phyloP scores from a whole-genome alignment of 139 green algal species.

The Chlorella sp. region DNA sequence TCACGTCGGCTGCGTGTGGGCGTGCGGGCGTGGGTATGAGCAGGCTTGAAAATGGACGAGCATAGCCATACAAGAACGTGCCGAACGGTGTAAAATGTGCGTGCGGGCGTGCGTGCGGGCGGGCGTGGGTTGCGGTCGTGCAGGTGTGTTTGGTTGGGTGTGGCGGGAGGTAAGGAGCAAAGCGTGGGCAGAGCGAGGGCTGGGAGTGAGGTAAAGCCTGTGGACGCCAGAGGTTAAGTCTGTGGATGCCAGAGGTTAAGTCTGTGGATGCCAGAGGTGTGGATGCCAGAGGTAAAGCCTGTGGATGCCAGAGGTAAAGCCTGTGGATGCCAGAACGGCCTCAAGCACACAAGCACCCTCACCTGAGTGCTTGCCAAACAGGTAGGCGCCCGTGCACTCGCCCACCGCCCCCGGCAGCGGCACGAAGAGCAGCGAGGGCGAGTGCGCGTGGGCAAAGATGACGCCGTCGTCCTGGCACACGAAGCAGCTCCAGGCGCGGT shows the following conservation, averaged over 20 bases:
- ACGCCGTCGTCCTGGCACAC: conserved; percentile 15
- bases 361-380: conserved; percentile 22
- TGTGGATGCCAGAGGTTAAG: no score
- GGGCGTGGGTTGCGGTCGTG: background rate
- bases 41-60: background rate
- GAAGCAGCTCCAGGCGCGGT: conserved; percentile 11
- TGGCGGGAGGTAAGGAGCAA: no score
- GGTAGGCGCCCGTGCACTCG: conserved; percentile 12
- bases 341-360: no score
- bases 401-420: conserved; percentile 18
- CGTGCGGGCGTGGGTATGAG: background rate
- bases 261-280: no score
- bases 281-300: no score
- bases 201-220: no score
- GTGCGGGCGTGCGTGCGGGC: background rate
- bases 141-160: background rate
- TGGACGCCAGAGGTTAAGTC: no score
- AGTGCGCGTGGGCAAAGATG: conserved; percentile 7
- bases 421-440: conserved; percentile 17
- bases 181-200: no score
- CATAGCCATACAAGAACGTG: background rate
- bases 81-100: background rate
- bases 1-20: background rate
- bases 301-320: no score
- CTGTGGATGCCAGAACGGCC: no score